phyloP scores from a whole-genome alignment of 2,329 filamentous ascomycete genomes.

The Calonectria fujianensis region DNA sequence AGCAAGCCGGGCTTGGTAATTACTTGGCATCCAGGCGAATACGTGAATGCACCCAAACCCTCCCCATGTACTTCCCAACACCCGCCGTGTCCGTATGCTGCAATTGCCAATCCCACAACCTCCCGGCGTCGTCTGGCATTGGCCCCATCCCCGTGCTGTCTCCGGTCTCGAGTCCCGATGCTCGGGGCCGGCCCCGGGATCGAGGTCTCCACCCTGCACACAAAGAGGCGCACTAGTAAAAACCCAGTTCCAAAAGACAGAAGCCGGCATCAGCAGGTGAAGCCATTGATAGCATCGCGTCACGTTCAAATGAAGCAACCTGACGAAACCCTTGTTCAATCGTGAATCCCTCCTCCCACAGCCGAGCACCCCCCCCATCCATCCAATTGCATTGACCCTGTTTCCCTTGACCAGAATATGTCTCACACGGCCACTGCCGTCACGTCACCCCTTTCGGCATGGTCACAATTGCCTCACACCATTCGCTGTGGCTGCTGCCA shows the following conservation, averaged over 20 bases:
- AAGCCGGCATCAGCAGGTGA: not conserved
- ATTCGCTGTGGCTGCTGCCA: constrained; percentile 35
- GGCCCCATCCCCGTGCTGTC: constrained; percentile 36
- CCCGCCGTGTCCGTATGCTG: constrained; percentile 30
- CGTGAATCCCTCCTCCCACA: constrained; percentile 38
- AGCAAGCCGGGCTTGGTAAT: constrained; percentile 30
- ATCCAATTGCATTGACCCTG: constrained; percentile 42
- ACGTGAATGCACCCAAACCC: constrained; percentile 10
- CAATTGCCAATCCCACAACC: constrained; percentile 5
- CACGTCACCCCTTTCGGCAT: constrained; percentile 32
- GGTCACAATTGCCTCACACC: constrained; percentile 36
- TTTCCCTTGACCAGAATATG: constrained; percentile 50
- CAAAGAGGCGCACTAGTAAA: constrained; percentile 32
- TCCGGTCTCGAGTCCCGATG: constrained; percentile 43
- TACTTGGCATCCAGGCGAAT: constrained; percentile 19
- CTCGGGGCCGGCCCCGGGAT: constrained; percentile 47
- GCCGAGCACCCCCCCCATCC: not conserved
- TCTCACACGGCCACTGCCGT: constrained; percentile 48
- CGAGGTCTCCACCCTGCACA: constrained; percentile 35
- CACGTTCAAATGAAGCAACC: constrained; percentile 22
- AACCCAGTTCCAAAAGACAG: not conserved
- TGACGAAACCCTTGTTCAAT: constrained; percentile 38
- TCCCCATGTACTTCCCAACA: not conserved
- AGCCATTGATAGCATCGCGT: constrained; percentile 21
- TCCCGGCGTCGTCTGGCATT: constrained; percentile 14